phyloP scores from a whole-genome alignment of 768 basidiomycete genomes.

The Trametes villosa region DNA sequence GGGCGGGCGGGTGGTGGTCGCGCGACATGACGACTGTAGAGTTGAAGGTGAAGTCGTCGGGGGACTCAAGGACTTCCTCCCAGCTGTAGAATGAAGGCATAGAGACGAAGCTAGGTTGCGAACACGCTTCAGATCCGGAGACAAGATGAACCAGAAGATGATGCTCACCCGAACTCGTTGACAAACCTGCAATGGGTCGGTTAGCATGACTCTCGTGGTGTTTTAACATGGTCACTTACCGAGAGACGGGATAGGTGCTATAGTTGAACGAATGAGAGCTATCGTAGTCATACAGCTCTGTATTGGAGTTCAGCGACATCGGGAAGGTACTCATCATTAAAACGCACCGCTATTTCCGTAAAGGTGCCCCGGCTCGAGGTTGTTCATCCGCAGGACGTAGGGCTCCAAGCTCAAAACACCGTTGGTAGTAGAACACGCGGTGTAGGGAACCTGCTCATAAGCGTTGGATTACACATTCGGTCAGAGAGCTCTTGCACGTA shows the following conservation, averaged over 20 bases:
- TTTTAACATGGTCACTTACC: slow-evolving; percentile 32
- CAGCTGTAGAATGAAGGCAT: slow-evolving; percentile 66
- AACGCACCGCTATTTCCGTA: slow-evolving; percentile 59
- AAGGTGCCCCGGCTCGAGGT: slow-evolving; percentile 53
- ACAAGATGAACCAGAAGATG: background rate
- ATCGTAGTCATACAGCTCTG: slow-evolving; percentile 62
- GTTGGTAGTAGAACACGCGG: slow-evolving; percentile 60
- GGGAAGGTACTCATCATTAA: too few species aligned
- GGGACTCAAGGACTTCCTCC: slow-evolving; percentile 56
- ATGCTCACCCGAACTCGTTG: slow-evolving; percentile 57
- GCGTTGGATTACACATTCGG: too few species aligned
- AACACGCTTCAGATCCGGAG: background rate
- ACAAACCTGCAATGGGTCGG: slow-evolving; percentile 44
- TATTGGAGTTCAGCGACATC: background rate
- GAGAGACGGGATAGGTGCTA: slow-evolving; percentile 52
- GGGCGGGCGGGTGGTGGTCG: slow-evolving; percentile 59
- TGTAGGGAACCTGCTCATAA: slow-evolving; percentile 51
- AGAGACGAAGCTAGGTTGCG: slow-evolving; percentile 52
- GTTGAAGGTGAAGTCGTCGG: slow-evolving; percentile 59
- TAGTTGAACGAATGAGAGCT: slow-evolving; percentile 55
- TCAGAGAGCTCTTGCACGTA: slow-evolving; percentile 25
- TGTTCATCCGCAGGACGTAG: slow-evolving; percentile 52
- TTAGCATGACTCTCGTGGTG: background rate
- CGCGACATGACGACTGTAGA: slow-evolving; percentile 58
- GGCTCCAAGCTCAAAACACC: slow-evolving; percentile 60